phyloP scores from a whole-genome alignment of 164 flowering plant genomes.

The Piper betle region DNA sequence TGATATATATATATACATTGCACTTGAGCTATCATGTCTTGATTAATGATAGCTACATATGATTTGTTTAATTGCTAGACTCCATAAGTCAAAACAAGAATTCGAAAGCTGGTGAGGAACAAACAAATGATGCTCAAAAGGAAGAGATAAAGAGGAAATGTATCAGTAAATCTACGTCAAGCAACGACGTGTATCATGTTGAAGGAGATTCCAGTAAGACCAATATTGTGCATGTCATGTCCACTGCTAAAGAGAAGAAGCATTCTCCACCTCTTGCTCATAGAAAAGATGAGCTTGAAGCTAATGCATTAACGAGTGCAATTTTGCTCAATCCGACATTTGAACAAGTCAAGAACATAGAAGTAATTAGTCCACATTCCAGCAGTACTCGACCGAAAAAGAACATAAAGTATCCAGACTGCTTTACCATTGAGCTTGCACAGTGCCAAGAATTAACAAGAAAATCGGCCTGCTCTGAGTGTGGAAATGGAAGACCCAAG shows the following conservation, averaged over 20 bases:
- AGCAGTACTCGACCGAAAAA: slow-evolving; percentile 1
- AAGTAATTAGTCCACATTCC: slow-evolving; percentile 11
- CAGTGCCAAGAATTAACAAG: background rate
- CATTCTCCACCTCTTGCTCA: slow-evolving; percentile 2
- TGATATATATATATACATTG: background rate
- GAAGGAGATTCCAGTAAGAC: background rate
- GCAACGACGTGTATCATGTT: slow-evolving; percentile 4
- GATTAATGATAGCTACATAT: background rate
- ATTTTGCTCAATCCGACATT: slow-evolving; percentile 2
- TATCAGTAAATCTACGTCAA: slow-evolving; percentile 13
- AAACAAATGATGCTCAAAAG: slow-evolving; percentile 9
- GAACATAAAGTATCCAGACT: slow-evolving; percentile 6
- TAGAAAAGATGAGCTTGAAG: slow-evolving; percentile 6
- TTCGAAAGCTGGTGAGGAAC: slow-evolving; percentile 1
- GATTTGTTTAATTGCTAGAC: slow-evolving; percentile 6
- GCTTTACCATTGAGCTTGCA: slow-evolving; percentile 6
- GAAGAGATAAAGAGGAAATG: background rate
- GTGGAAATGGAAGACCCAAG: slow-evolving; percentile 33
- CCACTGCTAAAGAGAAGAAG: slow-evolving; percentile 3
- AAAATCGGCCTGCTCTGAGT: slow-evolving; percentile 25
- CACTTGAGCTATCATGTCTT: background rate
- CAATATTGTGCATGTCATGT: slow-evolving; percentile 2
- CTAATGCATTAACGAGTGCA: slow-evolving; percentile 5
- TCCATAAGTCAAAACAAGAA: slow-evolving; percentile 4
- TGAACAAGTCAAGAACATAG: slow-evolving; percentile 1